Evolutionary conservation across 2,329 filamentous ascomycete genomes (phyloP), one percentile per base, ranked within the genome.

Genomic region (Penicillium sclerotigenum): DNA sequence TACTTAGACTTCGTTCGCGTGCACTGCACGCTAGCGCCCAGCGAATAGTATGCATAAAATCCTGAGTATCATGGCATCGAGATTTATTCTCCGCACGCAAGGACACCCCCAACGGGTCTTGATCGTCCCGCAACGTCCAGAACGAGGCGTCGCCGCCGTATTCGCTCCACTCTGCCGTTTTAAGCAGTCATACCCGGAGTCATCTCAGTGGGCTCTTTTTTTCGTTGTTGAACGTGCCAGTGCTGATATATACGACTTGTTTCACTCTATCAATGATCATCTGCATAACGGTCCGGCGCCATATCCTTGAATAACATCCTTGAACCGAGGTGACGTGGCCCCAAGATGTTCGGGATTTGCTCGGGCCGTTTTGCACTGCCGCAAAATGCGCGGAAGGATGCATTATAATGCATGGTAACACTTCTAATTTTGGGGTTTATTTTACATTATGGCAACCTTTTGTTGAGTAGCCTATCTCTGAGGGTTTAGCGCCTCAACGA

Each of bases 1-100:
- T 42, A 33, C 56, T 57, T 57, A 50, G 52, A 60, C 38, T 62
- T 60, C 40, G 40, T 36, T 40, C 34, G n/a, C n/a, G 31, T 36
- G 37, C 52, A 40, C 42, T 47, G 24, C 50, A 52, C 34, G 16
- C 47, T 37, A 24, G 41, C 10, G 51, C 42, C 22, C 43, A 49
- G 47, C 55, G 45, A 54, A 56, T 57, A 29, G 49, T 14, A 54
- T 46, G 31, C 57, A n/a, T 29, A 42, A n/a, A 34, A 28, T n/a
- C 13, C 33, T 47, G 33, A 33, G n/a, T 56, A 45, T 48, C 18
- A 34, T 34, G 31, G 22, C 26, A 54, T 36, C 47, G 22, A 52
- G 29, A 28, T 10, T 41, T 47, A 26, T 47, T 51, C 18, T 51
- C 46, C 36, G 46, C 50, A 51, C 37, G 37, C 36, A 53, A 43